These are phyloP conservation scores for Ascoidea tarda DNA, from an alignment of 805 yeast genomes.

Conservation along the genomic window DNA sequence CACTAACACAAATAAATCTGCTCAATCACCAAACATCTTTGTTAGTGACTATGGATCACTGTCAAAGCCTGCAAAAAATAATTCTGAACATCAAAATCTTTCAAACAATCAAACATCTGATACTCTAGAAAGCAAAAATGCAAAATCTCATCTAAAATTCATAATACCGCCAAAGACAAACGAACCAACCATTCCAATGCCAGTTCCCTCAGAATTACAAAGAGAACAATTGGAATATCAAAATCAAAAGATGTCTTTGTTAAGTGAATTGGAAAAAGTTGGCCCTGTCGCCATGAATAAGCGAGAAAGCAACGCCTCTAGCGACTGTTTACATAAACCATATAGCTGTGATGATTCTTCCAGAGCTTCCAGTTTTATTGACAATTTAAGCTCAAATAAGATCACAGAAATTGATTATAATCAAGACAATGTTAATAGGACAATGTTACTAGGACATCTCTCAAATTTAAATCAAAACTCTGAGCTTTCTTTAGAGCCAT, in stretches of 20 bases:
- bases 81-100: too few species aligned
- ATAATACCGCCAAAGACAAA: not conserved
- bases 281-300: too few species aligned
- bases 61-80: not conserved
- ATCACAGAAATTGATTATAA: not conserved
- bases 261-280: too few species aligned
- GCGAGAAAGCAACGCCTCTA: not conserved
- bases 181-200: not conserved
- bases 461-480: conserved; percentile 1
- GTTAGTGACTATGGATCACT: not conserved
- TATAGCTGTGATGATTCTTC: not conserved
- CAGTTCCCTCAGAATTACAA: not conserved
- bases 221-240: not conserved
- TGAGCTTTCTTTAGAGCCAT: conserved; percentile 34
- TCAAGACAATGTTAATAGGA: too few species aligned
- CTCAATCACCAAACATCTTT: not conserved
- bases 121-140: not conserved
- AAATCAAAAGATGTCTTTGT: too few species aligned
- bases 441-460: not conserved
- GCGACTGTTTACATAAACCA: not conserved
- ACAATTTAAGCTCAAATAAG: too few species aligned
- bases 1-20: not conserved
- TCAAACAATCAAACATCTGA: not conserved
- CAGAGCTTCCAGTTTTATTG: not conserved
- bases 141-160: not conserved